Percentiles rank a stretch among this genome's conserved stretches.
These are phyloP conservation scores for Ensete ventricosum DNA, from an alignment of 176 grass and related monocot genomes.

Conservation along the genomic window DNA sequence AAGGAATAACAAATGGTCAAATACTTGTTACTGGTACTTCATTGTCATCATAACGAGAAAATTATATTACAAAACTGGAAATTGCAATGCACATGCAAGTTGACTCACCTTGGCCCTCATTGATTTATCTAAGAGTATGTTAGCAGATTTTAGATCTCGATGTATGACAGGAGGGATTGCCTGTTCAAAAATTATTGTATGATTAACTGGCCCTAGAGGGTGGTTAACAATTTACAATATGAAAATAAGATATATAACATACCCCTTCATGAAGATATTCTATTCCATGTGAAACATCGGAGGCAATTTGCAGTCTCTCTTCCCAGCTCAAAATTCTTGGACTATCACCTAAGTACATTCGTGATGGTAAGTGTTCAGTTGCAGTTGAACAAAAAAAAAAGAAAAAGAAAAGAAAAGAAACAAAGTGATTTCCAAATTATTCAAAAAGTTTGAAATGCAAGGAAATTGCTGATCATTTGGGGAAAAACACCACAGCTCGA, in stretches of 20 bases:
- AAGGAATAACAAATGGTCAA: not conserved
- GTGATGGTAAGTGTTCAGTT: not conserved
- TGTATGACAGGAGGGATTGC: slow-evolving; percentile 87
- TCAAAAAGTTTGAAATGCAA: too few species aligned
- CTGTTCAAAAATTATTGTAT: slow-evolving; percentile 38
- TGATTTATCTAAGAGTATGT: slow-evolving; percentile 83
- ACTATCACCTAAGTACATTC: slow-evolving; percentile 51
- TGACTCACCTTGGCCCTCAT: slow-evolving; percentile 82
- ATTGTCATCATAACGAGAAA: not conserved
- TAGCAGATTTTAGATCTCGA: slow-evolving; percentile 91
- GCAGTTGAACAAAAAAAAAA: not conserved
- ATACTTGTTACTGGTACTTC: not conserved
- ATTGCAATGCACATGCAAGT: not conserved
- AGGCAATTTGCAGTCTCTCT: slow-evolving; percentile 86
- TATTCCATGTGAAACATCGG: slow-evolving; percentile 80
- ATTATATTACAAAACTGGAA: not conserved
- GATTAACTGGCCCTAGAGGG: slow-evolving; percentile 25
- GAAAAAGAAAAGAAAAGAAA: too few species aligned
- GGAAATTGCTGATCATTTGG: too few species aligned
- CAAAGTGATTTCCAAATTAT: too few species aligned
- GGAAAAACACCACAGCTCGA: too few species aligned
- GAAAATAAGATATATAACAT: slow-evolving; percentile 20
- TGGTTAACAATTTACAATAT: slow-evolving; percentile 11
- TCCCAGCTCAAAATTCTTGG: slow-evolving; percentile 71
- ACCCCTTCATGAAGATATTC: slow-evolving; percentile 99